Conservation (phyloP, 805 yeast species). For the Ogataea nonfermentans region DNA sequence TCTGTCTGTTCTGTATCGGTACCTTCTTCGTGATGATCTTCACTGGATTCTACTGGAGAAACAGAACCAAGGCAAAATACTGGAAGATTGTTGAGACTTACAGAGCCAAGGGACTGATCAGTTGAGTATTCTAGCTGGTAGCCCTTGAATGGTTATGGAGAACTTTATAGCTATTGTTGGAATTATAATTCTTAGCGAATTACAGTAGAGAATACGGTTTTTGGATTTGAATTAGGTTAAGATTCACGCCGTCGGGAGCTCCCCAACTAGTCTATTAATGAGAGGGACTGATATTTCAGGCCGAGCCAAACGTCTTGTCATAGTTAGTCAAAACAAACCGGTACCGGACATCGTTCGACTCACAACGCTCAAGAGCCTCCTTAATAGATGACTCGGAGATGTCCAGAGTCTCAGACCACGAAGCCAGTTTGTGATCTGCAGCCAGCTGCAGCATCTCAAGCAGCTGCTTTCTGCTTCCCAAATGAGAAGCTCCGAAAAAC, state of each 20-base stretch:
- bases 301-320: constrained; percentile 30
- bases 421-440: constrained; percentile 51
- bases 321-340: constrained; percentile 61
- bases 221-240: too few species aligned
- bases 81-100: constrained; percentile 34
- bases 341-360: constrained; percentile 57
- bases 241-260: too few species aligned
- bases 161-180: constrained; percentile 17
- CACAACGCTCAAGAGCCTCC: constrained; percentile 54
- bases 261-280: too few species aligned
- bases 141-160: background rate
- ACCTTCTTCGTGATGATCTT: constrained; percentile 41
- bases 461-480: constrained; percentile 66
- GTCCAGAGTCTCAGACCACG: constrained; percentile 63
- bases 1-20: constrained; percentile 46
- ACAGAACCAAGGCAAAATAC: constrained; percentile 33
- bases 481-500: constrained; percentile 55
- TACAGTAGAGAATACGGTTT: too few species aligned
- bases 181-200: too few species aligned
- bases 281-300: too few species aligned
- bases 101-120: constrained; percentile 4
- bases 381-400: constrained; percentile 51
- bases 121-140: background rate
- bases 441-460: constrained; percentile 65
- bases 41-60: constrained; percentile 39